Evolutionary conservation across 345 rosid species (phyloP), one percentile per base, ranked within the genome.

Genomic region (Lenwebbia sp.): DNA sequence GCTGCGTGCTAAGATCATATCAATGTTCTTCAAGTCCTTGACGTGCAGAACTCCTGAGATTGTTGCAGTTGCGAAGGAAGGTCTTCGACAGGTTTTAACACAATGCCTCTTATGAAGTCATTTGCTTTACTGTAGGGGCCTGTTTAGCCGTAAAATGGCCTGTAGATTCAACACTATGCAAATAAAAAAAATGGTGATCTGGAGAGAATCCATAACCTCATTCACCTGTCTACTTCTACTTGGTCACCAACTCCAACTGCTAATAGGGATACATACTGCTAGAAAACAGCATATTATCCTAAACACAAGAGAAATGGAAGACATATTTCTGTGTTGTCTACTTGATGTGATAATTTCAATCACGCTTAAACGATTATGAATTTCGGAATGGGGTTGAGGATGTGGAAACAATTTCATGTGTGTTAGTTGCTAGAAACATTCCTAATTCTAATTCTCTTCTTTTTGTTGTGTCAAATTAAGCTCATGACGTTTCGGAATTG

Each of bases 61-160:
- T 84, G 99, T 96, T 88, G 99, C 94, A 65, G 99, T 96, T 93
- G 98, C 99, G 33, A 97, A 97, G 92, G 99, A 97, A 88, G 99
- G 99, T 84, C 91, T 97, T 84, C 93, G 99, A 86, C 99, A 97
- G 99, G 99, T 97, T 87, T 58, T 83, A 89, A 56, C 30, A 10
- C 65, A 54, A 62, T 85, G 15, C 75, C 40, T 5, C 21, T 33
- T 40, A 25, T 74, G 58, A 54, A 37, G 56, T 60, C 86, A 33
- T 78, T 33, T 26, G 40, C 65, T 83, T 83, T 55, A 52, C 78
- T 70, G 78, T 37, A 70, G 78, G 47, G 78, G 47, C 47, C 26
- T 9, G 47, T 70, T 70, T 70, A 70, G 26, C 82, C 40, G 21
- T 57, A 75, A 49, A 84, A 44, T 47, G 54, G 78, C 15, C 54